Evolutionary conservation across 1,139 yeast species (phyloP).

Genomic region (Saccharomyces hybrid): DNA sequence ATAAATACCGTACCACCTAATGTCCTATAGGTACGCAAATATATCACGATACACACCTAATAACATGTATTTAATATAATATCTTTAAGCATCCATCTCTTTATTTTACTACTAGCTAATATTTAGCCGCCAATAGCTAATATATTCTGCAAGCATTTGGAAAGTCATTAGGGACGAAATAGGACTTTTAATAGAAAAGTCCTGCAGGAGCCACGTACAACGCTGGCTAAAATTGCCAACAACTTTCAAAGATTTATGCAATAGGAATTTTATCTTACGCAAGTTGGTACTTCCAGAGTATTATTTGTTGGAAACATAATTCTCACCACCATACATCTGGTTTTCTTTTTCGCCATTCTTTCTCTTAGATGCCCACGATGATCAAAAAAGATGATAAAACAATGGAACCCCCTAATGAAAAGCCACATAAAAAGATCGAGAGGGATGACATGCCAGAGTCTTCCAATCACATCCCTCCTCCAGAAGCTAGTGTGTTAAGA

Average conservation of each 20-base stretch:
- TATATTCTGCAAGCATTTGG: too few relatives aligned
- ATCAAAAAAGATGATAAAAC: constrained; percentile 1
- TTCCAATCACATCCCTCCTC: constrained; percentile 17
- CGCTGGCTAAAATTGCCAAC: not conserved
- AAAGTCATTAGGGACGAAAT: too few relatives aligned
- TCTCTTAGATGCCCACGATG: not conserved
- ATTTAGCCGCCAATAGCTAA: too few relatives aligned
- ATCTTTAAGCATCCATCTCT: too few relatives aligned
- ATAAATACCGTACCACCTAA: too few relatives aligned
- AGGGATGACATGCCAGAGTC: constrained; percentile 4
- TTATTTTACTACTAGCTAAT: too few relatives aligned
- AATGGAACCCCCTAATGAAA: constrained; percentile 5
- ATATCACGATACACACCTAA: too few relatives aligned
- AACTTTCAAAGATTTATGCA: not conserved
- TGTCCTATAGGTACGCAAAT: too few relatives aligned
- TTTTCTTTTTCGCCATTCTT: not conserved
- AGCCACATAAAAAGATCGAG: constrained; percentile 6
- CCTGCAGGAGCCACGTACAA: not conserved
- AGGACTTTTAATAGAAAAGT: not conserved
- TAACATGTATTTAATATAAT: too few relatives aligned
- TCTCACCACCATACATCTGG: not conserved
- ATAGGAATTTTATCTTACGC: not conserved
- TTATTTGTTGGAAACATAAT: not conserved
- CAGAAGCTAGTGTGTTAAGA: constrained; percentile 12
- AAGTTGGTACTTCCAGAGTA: not conserved